Evolutionary conservation across 257 asterid species (phyloP).

Genomic region (Solanum medicagineum): DNA sequence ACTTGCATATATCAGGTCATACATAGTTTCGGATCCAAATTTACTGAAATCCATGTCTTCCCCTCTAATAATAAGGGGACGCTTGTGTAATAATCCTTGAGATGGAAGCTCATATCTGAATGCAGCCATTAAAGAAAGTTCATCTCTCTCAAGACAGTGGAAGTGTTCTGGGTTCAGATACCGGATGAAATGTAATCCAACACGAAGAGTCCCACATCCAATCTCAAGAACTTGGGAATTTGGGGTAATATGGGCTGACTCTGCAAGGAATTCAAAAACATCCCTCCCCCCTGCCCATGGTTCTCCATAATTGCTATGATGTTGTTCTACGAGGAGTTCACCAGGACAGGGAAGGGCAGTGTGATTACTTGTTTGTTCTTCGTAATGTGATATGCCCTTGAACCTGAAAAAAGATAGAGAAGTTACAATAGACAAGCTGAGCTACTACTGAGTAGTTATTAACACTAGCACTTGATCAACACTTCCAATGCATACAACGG

Average conservation of each 20-base stretch:
- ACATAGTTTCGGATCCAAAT: conserved; percentile 46
- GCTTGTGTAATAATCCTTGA: conserved; percentile 69
- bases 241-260: conserved; percentile 36
- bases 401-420: conserved; percentile 12
- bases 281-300: conserved; percentile 99
- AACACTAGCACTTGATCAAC: background rate
- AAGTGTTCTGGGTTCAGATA: conserved; percentile 53
- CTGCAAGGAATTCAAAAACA: conserved; percentile 80
- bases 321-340: conserved; percentile 85
- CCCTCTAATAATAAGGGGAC: conserved; percentile 77
- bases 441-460: background rate
- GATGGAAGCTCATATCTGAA: conserved; percentile 86
- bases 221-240: conserved; percentile 76
- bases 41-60: conserved; percentile 85
- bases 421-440: background rate
- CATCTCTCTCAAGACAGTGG: conserved; percentile 94
- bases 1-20: conserved; percentile 76
- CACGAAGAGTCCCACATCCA: conserved; percentile 97
- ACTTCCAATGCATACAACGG: background rate
- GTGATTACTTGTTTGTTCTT: conserved; percentile 69
- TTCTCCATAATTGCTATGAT: conserved; percentile 96
- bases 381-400: conserved; percentile 93
- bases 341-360: conserved; percentile 91
- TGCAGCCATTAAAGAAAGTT: conserved; percentile 90
- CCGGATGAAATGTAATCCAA: conserved; percentile 81